A percentile compares a stretch with the other conserved stretches of the same genome.
These are phyloP conservation scores for Neurospora sp. DNA, from an alignment of 2,329 filamentous ascomycete genomes.

Conservation along the genomic window DNA sequence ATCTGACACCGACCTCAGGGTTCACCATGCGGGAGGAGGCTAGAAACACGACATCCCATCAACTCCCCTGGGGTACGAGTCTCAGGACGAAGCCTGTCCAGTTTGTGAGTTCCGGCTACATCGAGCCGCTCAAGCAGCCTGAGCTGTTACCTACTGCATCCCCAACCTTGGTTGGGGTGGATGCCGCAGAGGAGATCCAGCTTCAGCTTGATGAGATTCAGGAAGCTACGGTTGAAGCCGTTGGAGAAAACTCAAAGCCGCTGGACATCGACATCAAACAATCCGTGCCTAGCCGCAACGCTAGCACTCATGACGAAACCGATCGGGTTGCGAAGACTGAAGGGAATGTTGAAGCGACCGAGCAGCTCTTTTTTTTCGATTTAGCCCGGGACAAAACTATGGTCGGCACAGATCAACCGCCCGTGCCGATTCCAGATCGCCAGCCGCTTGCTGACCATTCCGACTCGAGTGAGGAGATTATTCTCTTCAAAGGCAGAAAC, in stretches of 20 bases:
- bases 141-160: neutral
- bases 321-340: neutral
- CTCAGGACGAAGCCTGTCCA: conserved; percentile 39
- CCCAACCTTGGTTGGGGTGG: neutral
- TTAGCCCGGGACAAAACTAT: conserved; percentile 22
- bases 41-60: conserved; percentile 37
- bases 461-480: conserved; percentile 63
- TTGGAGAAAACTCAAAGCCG: neutral
- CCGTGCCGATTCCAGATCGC: conserved; percentile 10
- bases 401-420: conserved; percentile 2
- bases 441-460: conserved; percentile 16
- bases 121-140: conserved; percentile 36
- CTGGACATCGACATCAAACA: neutral
- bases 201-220: neutral
- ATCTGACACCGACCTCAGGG: conserved; percentile 15
- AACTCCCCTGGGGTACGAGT: conserved; percentile 29
- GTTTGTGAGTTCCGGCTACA: conserved; percentile 44
- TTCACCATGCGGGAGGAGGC: conserved; percentile 39
- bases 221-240: neutral
- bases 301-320: neutral
- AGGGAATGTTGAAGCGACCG: neutral
- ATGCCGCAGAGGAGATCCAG: neutral
- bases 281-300: neutral
- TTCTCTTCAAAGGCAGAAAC: conserved; percentile 45
- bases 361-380: conserved; percentile 28